Percentiles rank a stretch among this genome's conserved stretches.
Conservation (phyloP, 495 filamentous ascomycete genomes). For the Apiosordaria backusii region DNA sequence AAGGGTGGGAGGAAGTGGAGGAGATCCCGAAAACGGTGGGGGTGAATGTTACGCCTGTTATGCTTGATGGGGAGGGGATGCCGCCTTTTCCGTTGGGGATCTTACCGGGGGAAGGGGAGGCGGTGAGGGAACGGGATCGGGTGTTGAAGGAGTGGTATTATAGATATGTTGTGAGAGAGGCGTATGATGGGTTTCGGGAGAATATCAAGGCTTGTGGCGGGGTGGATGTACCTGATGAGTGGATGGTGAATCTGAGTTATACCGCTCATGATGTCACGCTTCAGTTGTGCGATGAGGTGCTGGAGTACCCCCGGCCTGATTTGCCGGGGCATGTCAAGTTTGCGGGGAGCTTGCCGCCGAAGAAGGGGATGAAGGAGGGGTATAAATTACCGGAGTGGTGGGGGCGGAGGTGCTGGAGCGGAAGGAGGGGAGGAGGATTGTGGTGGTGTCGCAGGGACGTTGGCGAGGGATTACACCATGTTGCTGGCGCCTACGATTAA, state of each 20-base stretch:
- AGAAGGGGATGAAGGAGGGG: slow-evolving; percentile 12
- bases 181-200: slow-evolving; percentile 16
- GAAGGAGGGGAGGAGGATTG: slow-evolving; percentile 24
- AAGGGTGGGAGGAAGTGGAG: slow-evolving; percentile 9
- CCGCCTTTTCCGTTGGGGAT: slow-evolving; percentile 21
- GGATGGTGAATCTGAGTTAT: slow-evolving; percentile 24
- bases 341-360: slow-evolving; percentile 33
- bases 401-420: slow-evolving; percentile 22
- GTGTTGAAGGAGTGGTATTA: slow-evolving; percentile 17
- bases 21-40: slow-evolving; percentile 20
- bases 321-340: slow-evolving; percentile 28
- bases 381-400: slow-evolving; percentile 32
- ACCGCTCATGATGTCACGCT: slow-evolving; percentile 30
- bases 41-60: slow-evolving; percentile 26
- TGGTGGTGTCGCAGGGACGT: slow-evolving; percentile 34
- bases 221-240: slow-evolving; percentile 17
- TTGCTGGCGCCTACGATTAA: slow-evolving; percentile 31
- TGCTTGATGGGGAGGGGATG: slow-evolving; percentile 21
- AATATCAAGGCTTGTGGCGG: slow-evolving; percentile 9
- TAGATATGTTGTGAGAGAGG: slow-evolving; percentile 13
- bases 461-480: slow-evolving; percentile 27
- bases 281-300: slow-evolving; percentile 34
- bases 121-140: slow-evolving; percentile 7
- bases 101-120: background rate
- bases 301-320: slow-evolving; percentile 34